These are phyloP conservation scores for Podospora appendiculata DNA, from an alignment of 495 filamentous ascomycete species.

Conservation along the genomic window DNA sequence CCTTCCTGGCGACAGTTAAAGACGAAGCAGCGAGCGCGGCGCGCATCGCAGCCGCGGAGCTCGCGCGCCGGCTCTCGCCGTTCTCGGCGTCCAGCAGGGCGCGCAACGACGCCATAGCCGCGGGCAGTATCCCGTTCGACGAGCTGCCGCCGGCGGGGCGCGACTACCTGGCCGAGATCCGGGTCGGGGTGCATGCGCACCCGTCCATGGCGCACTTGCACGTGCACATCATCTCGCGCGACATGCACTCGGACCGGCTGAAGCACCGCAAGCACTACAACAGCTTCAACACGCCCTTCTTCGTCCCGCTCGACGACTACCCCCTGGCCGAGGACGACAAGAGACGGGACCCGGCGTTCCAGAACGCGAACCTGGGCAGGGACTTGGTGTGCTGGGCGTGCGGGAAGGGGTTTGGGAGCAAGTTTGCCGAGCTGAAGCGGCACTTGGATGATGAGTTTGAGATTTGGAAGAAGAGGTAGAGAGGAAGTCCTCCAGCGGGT, in stretches of 20 bases:
- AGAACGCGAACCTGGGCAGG: conserved; percentile 35
- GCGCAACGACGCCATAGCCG: conserved; percentile 41
- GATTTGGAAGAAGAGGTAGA: conserved; percentile 64
- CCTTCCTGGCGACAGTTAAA: conserved; percentile 60
- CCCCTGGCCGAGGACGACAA: conserved; percentile 58
- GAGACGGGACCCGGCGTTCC: conserved; percentile 51
- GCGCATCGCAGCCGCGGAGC: conserved; percentile 61
- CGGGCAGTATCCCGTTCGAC: conserved; percentile 21
- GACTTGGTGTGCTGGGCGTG: conserved; percentile 85
- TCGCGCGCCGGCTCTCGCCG: conserved; percentile 60
- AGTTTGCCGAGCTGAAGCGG: conserved; percentile 64
- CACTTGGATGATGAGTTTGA: conserved; percentile 79
- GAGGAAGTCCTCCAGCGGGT: neutral
- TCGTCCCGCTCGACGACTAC: conserved; percentile 73
- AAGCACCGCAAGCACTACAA: conserved; percentile 88
- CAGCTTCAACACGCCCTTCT: conserved; percentile 82
- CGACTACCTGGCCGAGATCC: conserved; percentile 72
- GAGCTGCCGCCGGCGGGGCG: conserved; percentile 55
- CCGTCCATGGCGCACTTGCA: conserved; percentile 94
- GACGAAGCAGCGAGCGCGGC: conserved; percentile 54
- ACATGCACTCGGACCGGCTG: conserved; percentile 60
- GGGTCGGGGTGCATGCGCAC: conserved; percentile 71
- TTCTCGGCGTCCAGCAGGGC: conserved; percentile 53
- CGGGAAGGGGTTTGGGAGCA: conserved; percentile 61
- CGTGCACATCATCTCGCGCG: conserved; percentile 74